Base-by-base conservation (phyloP, 2,329 filamentous ascomycete genomes). In the Apiospora rasikravindrae region DNA sequence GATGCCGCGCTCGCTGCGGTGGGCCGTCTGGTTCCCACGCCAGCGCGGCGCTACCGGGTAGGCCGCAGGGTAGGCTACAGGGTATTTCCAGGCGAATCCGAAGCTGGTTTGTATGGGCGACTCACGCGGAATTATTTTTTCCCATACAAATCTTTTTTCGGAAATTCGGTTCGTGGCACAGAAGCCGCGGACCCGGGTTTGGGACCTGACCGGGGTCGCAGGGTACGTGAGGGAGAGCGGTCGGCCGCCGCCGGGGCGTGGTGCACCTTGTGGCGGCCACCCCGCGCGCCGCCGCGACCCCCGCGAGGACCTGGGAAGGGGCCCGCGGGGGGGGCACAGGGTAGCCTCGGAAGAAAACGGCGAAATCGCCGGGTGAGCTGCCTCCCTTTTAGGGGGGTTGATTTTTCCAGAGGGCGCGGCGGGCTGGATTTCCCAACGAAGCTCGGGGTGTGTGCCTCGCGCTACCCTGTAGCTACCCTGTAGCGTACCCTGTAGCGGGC, bases 311-410 rank as follows among this genome's bases (percentile, higher is more conserved):
- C 33, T 37, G 6, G 53, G 53, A 61, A 29, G 53, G 53, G 53
- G n/a, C 53, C 53, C 53, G 53, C 2, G 6, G 53, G 53, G n/a
- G n/a, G 11, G 53, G 24, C 26, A 22, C 53, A 37, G 33, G 53
- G 53, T 61, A 61, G n/a, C 14, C 5, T 37, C 6, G n/a, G 24
- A 14, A 14, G 7, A 37, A 61, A 19, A 5, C 4, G 53, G 53
- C 53, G 53, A 61, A 61, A 61, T 40, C 24, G 53, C 53, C 53
- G 53, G 53, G 53, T 26, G 24, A 37, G 53, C 53, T 61, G 24
- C 24, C 24, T 2, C 11, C 53, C 53, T 61, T 61, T 61, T 26
- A 22, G 53, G 53, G 53, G 53, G 53, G 24, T 4, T 11, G 53
- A 29, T 61, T 61, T 61, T 61, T 26, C 44, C 5, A 1, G 44